These are phyloP conservation scores for Thecaphora thlaspeos DNA, from an alignment of 1,284 basidiomycete genomes.

Conservation along the genomic window DNA sequence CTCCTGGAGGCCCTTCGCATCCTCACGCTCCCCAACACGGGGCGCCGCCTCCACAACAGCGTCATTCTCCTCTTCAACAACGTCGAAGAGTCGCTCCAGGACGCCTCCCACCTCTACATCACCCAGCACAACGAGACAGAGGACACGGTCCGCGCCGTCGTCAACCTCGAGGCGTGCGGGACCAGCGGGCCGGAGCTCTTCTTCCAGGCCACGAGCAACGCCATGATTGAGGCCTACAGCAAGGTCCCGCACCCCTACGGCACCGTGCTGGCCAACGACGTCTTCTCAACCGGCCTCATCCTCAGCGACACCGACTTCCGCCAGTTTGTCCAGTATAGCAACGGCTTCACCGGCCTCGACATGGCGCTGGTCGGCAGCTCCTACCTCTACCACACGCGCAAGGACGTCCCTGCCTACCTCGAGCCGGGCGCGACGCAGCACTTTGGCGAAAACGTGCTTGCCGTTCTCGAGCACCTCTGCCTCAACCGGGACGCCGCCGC, in stretches of 20 bases:
- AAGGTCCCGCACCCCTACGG: conserved; percentile 86
- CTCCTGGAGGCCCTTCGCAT: conserved; percentile 72
- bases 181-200: conserved; percentile 82
- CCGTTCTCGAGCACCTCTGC: conserved; percentile 73
- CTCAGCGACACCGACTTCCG: conserved; percentile 63
- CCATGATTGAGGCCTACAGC: conserved; percentile 89
- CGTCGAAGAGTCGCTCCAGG: conserved; percentile 82
- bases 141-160: conserved; percentile 74
- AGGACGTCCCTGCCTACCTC: conserved; percentile 79
- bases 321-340: conserved; percentile 86
- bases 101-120: conserved; percentile 73
- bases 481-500: conserved; percentile 60
- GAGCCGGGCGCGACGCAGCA: conserved; percentile 76
- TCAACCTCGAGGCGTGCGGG: conserved; percentile 93
- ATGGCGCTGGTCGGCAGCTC: conserved; percentile 92
- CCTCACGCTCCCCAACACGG: conserved; percentile 72
- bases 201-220: conserved; percentile 90
- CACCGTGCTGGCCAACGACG: conserved; percentile 86
- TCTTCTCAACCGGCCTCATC: conserved; percentile 88
- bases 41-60: conserved; percentile 74
- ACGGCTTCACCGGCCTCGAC: conserved; percentile 62
- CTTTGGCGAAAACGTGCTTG: conserved; percentile 87
- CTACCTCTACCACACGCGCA: conserved; percentile 88
- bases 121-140: conserved; percentile 53
- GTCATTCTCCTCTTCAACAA: conserved; percentile 92